Evolutionary conservation across 225 moss, liverwort and hornwort species (phyloP).

Genomic region (Sphagnum contortum): DNA sequence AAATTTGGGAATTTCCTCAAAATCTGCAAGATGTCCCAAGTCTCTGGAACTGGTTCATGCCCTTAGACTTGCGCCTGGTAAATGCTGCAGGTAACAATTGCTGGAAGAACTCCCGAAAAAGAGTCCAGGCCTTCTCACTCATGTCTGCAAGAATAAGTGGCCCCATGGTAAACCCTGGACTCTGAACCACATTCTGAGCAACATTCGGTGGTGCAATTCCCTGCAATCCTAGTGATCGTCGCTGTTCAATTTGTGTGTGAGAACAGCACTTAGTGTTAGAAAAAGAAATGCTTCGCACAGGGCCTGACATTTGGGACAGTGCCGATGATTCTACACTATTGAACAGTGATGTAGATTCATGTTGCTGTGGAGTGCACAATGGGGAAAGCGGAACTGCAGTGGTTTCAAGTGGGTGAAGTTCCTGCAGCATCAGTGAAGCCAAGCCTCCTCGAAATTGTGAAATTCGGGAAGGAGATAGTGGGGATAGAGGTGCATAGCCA

Average conservation of each 20-base stretch:
- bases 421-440: conserved; percentile 41
- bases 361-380: conserved; percentile 19
- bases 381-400: conserved; percentile 29
- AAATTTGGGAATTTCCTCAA: neutral
- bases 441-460: conserved; percentile 28
- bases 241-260: too few species aligned
- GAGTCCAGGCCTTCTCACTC: conserved; percentile 52
- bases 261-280: too few species aligned
- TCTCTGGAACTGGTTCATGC: conserved; percentile 59
- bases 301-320: too few species aligned
- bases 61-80: conserved; percentile 52
- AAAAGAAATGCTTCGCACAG: too few species aligned
- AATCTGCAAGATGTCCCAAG: conserved; percentile 68
- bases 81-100: conserved; percentile 46
- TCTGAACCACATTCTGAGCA: too few species aligned
- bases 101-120: conserved; percentile 54
- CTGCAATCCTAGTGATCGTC: too few species aligned
- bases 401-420: conserved; percentile 35
- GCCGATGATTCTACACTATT: too few species aligned
- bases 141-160: conserved; percentile 41
- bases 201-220: too few species aligned
- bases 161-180: too few species aligned
- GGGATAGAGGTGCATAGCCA: conserved; percentile 19
- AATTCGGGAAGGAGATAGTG: conserved; percentile 10
- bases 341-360: too few species aligned